Conservation (phyloP, 2,329 filamentous ascomycete genomes). For the Cyphellophora attinorum region DNA sequence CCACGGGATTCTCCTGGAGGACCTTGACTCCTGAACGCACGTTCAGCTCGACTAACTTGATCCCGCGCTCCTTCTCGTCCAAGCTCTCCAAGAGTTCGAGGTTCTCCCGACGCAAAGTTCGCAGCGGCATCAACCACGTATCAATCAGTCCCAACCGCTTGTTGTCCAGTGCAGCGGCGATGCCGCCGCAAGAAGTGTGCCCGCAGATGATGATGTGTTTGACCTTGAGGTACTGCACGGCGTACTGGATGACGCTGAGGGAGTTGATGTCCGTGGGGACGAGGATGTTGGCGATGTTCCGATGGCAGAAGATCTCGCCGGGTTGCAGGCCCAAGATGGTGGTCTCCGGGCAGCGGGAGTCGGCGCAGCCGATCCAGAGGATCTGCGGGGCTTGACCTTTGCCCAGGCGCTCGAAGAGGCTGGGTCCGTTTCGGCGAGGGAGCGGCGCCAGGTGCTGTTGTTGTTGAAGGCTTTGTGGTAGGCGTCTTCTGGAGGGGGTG, state of each 20-base stretch:
- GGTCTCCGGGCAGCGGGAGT: constrained; percentile 76
- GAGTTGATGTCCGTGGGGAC: constrained; percentile 66
- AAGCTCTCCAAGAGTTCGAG: constrained; percentile 39
- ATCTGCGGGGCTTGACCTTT: constrained; percentile 54
- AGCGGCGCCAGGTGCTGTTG: constrained; percentile 18
- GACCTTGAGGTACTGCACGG: constrained; percentile 61
- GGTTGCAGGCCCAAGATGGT: constrained; percentile 64
- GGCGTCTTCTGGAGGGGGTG: constrained; percentile 7
- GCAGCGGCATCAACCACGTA: constrained; percentile 50
- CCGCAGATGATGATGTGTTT: constrained; percentile 54
- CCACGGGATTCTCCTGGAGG: constrained; percentile 57
- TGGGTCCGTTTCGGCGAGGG: constrained; percentile 37
- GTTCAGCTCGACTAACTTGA: constrained; percentile 66
- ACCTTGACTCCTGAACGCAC: constrained; percentile 59
- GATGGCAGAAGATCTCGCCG: constrained; percentile 80
- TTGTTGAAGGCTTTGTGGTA: constrained; percentile 17
- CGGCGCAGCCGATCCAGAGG: constrained; percentile 79
- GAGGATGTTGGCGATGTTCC: constrained; percentile 82
- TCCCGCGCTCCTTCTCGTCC: constrained; percentile 38
- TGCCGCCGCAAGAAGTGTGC: constrained; percentile 52
- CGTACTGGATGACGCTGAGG: constrained; percentile 68
- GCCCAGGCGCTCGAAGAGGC: constrained; percentile 59
- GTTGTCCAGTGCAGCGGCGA: constrained; percentile 45
- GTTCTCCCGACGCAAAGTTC: constrained; percentile 45
- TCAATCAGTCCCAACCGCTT: constrained; percentile 51